phyloP scores from a whole-genome alignment of 768 basidiomycete species.

The Mycena leptocephala region DNA sequence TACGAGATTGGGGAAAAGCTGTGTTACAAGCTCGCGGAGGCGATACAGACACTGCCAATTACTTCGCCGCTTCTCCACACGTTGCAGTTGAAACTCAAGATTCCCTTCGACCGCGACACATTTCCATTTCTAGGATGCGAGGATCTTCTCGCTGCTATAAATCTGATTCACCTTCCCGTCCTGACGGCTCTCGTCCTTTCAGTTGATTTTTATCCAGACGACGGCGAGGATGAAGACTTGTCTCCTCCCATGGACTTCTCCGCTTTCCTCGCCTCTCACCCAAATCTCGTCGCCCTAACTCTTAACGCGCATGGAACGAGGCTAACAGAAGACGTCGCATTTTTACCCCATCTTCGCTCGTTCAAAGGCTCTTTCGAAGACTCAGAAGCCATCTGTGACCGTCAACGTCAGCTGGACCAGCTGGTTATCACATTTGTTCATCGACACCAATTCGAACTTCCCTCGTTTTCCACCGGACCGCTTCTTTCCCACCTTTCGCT shows the following conservation, averaged over 20 bases:
- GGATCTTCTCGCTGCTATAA: neutral
- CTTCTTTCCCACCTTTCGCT: neutral
- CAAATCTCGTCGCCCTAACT: neutral
- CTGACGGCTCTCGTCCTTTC: neutral
- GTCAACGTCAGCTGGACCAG: neutral
- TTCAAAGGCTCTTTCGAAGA: constrained; percentile 13
- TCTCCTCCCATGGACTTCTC: neutral
- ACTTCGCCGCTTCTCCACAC: constrained; percentile 11
- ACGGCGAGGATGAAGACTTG: neutral
- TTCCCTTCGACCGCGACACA: neutral
- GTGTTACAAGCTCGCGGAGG: constrained; percentile 4
- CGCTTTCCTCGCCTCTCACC: constrained; percentile 11
- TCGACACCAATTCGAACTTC: neutral
- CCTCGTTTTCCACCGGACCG: neutral
- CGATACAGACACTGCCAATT: constrained; percentile 4
- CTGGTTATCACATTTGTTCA: constrained; percentile 7
- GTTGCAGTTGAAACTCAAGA: neutral
- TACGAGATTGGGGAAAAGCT: neutral
- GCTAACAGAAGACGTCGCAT: neutral
- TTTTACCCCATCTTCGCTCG: constrained; percentile 4
- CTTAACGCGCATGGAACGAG: neutral
- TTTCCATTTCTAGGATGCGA: neutral
- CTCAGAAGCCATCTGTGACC: neutral
- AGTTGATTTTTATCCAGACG: neutral
- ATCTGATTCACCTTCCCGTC: neutral